Base-by-base conservation (phyloP, 495 filamentous ascomycete genomes). In the Melanomma pulvis-pyrius region DNA sequence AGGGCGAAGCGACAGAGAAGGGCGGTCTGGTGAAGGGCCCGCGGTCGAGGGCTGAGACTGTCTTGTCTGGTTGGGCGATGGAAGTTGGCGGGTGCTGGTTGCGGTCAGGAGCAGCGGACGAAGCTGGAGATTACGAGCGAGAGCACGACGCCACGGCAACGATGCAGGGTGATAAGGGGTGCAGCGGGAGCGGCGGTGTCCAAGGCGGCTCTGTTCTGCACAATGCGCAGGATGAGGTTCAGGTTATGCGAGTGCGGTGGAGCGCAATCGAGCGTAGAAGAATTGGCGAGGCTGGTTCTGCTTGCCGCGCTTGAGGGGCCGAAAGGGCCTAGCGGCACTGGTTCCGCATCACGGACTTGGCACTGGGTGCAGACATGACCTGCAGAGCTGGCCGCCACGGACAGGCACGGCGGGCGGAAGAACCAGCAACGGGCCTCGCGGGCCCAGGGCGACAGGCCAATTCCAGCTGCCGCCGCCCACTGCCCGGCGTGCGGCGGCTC, bases 131-230 rank as follows among this genome's bases (percentile, higher is more conserved):
- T 21, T 11, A 22, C 29, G 59, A 24, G 29, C 26, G 48, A 24
- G 26, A 26, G 19, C 9, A 24, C 26, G 49, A 41, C 5, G 47
- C 26, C n/a, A 15, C 26, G 32, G 56, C 17, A 3, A 30, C 29
- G 21, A 44, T 39, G 2, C 4, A 24, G 8, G 29, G 46, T 34
- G 56, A 61, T 55, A 60, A 60, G 63, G 55, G 28, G 34, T 28
- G 63, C 44, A 36, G 53, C 29, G 24, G 53, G 48, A 2, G 50
- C 11, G n/a, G 19, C 19, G 24, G 34, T 11, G 19, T 24, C 26
- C 2, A 54, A 22, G 30, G 61, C 57, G 61, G 61, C 61, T 64
- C 61, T 57, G 61, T 52, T 25, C 30, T 26, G 32, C 61, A 57
- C 51, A 26, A 64, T 56, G 52, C 24, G 52, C 50, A 51, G 28